Evolutionary conservation across 495 filamentous ascomycete genomes (phyloP), one percentile per base, ranked within the genome.

Genomic region (Penicillium canescens): DNA sequence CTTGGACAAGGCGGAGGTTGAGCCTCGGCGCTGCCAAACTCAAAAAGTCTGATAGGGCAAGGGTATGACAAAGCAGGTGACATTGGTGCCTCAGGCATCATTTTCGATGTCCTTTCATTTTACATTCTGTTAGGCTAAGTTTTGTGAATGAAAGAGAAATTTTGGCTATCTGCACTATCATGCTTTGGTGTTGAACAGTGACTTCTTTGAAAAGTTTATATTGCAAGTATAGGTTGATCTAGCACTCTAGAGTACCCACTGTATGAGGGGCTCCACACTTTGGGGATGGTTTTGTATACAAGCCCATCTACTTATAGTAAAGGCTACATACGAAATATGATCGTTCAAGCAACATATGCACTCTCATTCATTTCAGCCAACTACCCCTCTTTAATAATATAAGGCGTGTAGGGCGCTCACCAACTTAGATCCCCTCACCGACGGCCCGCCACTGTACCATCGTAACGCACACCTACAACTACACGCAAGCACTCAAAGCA

Each of bases 31-130:
- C 42, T 49, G 35, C 43, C 39, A 47, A 59, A 36, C 50, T 46
- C 50, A 61, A 55, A 58, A 41, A 33, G 50, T 49, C 42, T 24
- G 21, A 46, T 58, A 61, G 59, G 59, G 59, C 34, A 58, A 61
- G 59, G 59, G 59, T 42, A 50, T 12, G 20, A 10, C 13, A n/a
- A 11, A 36, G 34, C 57, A 60, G 13, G 57, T 60, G 57, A 60
- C 34, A 16, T 42, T 16, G 8, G 0, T 52, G 57, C 58, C 58
- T 61, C 24, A 61, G 58, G 58, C 58, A 24, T 6, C 2, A 23
- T n/a, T 10, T 3, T 28, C 11, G 2, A n/a, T 38, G 11, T 35
- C 5, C 8, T 9, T 11, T n/a, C 9, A 35, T 16, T 45, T 10
- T 18, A 9, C 26, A 26, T 34, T 13, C n/a, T 31, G 12, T 10